Percentiles rank a stretch among this genome's conserved stretches.
Evolutionary conservation across 495 filamentous ascomycete genomes (phyloP).

Genomic region (Bryoglossum gracile): DNA sequence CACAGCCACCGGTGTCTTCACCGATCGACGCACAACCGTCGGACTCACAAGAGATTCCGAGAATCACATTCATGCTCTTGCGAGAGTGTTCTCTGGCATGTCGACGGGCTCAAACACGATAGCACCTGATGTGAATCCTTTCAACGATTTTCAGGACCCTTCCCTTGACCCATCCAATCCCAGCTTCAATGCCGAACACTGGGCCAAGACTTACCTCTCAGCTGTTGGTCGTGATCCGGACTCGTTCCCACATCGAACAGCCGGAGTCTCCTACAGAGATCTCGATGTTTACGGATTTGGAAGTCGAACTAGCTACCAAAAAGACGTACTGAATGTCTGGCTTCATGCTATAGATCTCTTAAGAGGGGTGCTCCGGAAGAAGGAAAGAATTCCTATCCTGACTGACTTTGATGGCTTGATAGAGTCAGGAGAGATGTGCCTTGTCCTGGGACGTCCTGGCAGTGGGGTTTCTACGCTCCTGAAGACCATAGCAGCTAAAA

Average conservation of each 20-base stretch:
- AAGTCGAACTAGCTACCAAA: constrained; percentile 70
- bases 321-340: constrained; percentile 62
- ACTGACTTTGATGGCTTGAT: constrained; percentile 75
- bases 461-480: constrained; percentile 73
- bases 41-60: too few species aligned
- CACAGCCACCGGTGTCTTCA: too few species aligned
- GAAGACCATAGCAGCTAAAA: constrained; percentile 73
- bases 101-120: too few species aligned
- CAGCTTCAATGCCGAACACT: constrained; percentile 45
- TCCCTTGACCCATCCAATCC: constrained; percentile 38
- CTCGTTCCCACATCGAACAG: constrained; percentile 40
- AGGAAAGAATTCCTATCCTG: constrained; percentile 62
- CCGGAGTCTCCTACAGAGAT: constrained; percentile 43
- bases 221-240: constrained; percentile 33
- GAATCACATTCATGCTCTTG: too few species aligned
- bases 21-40: too few species aligned
- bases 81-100: too few species aligned
- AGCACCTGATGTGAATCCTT: too few species aligned
- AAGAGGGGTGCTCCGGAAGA: constrained; percentile 33
- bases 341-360: constrained; percentile 42
- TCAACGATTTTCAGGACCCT: constrained; percentile 17
- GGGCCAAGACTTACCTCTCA: constrained; percentile 48
- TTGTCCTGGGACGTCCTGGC: constrained; percentile 72
- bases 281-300: constrained; percentile 74
- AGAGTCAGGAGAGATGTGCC: constrained; percentile 68